Evolutionary conservation across 2,329 filamentous ascomycete genomes (phyloP), one percentile per base, ranked within the genome.

Genomic region (Rhynchosporium secalis): DNA sequence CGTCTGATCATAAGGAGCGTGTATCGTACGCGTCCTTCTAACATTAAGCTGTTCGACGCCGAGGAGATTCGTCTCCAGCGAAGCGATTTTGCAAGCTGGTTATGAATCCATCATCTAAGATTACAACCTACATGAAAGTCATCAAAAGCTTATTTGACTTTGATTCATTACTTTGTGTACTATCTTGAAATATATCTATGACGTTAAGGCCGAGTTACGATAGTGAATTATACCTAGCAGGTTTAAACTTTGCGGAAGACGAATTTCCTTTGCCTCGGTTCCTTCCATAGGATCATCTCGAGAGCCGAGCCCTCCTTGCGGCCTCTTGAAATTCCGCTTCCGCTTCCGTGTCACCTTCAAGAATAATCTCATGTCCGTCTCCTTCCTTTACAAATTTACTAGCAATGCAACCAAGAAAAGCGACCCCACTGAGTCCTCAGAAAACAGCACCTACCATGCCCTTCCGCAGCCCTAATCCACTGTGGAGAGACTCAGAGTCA

Each of bases 301-400:
- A 36, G 3, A 60, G 12, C 8, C 49, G 26, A 15, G 41, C 36
- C 4, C 61, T 57, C 45, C 52, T 58, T 40, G 43, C 41, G 13
- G 62, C 45, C 36, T 63, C 60, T 49, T 63, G 63, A 29, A 63
- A 92, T 46, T 72, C 70, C 20, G 60, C 69, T 41, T 73, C 71
- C 1, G 76, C 78, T 41, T 82, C 81, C 28, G 83, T 79, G 65
- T 88, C 86, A 0, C 85, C 86, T 26, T 86, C 83, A 1, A 89
- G 71, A 78, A 85, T 79, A 47, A 89, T 83, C 72, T 88, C 86
- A 72, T 88, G 85, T 0, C 86, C 86, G 69, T 86, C 76, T 0
- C 86, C 86, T 66, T 89, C 86, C 55, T 75, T 76, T 8, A 88
- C 82, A 62, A 81, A 79, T 68, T 81, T 78, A 57, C 82, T 86